Base-by-base conservation (phyloP, 129 eudicot species). In the Scalesia atractyloides region DNA sequence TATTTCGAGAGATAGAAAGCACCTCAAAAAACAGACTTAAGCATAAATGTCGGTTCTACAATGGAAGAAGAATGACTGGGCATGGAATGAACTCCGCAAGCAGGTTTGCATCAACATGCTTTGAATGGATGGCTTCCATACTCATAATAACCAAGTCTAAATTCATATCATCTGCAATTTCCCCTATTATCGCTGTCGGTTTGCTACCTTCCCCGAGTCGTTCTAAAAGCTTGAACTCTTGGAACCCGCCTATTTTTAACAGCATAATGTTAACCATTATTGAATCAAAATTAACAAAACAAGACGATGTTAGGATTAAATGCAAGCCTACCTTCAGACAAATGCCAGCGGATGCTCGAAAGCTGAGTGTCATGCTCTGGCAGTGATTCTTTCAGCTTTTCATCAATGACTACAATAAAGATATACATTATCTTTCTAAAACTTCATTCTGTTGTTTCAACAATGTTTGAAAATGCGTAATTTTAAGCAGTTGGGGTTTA, bases 71-170 rank as follows among this genome's bases (percentile, higher is more conserved):
- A 47, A 94, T 73, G 9, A 94, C 97, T 30, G 98, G 97, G 49
- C 98, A 93, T 0, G 98, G 98, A 76, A 94, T 79, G 83, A 94
- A 94, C 91, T 94, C 98, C 3, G 98, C 98, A 24, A 94, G 69
- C 43, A 94, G 81, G 74, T 94, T 94, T 19, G 98, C 98, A 73
- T 94, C 98, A 24, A 94, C 97, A 36, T 87, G 98, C 82, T 94
- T 94, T 41, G 98, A 94, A 73, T 94, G 98, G 56, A 94, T 84
- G 58, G 98, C 97, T 72, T 94, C 98, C 98, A 94, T 94, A 82
- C 98, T 90, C 96, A 94, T 82, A 8, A 94, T 84, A 16, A 94
- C 98, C 73, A 94, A 66, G 76, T 94, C 97, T 76, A 87, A 76
- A 73, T 79, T 86, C 97, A 94, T 76, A 34, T 94, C 97, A 64